Conservation (phyloP, 2,329 filamentous ascomycete genomes). For the Neonectria hederae region DNA sequence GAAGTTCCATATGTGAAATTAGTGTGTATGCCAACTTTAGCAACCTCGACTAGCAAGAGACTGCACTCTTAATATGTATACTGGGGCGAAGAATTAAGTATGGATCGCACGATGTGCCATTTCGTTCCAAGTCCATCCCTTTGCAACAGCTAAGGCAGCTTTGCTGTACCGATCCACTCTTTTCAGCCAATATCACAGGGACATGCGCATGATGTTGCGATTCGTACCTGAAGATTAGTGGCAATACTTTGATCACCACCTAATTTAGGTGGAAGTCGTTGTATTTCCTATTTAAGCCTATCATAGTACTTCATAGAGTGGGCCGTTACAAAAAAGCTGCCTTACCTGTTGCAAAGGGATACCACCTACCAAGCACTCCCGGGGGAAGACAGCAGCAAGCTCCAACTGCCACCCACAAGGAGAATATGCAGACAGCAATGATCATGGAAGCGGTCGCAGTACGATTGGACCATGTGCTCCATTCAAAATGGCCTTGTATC, state of each 20-base stretch:
- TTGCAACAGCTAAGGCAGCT: too few relatives aligned
- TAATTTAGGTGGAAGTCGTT: too few relatives aligned
- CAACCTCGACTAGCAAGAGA: background rate
- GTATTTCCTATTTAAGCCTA: too few relatives aligned
- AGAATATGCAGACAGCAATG: background rate
- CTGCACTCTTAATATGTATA: background rate
- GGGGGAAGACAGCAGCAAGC: background rate
- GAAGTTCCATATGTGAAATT: slow-evolving; percentile 9
- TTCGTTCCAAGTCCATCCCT: too few relatives aligned
- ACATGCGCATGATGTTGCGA: too few relatives aligned
- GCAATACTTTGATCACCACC: too few relatives aligned
- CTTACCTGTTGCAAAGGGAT: too few relatives aligned
- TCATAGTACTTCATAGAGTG: too few relatives aligned
- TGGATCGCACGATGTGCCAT: background rate
- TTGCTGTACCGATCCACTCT: too few relatives aligned
- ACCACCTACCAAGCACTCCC: background rate
- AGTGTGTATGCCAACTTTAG: background rate
- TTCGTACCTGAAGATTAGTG: too few relatives aligned
- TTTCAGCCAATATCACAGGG: too few relatives aligned
- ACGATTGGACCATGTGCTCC: slow-evolving; percentile 9
- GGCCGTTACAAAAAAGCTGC: too few relatives aligned
- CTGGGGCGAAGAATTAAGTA: background rate
- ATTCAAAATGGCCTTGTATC: background rate
- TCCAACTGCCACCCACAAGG: background rate
- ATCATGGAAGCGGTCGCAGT: background rate